Conservation (phyloP, 208 protist species). For the Porcisia hertigi region DNA sequence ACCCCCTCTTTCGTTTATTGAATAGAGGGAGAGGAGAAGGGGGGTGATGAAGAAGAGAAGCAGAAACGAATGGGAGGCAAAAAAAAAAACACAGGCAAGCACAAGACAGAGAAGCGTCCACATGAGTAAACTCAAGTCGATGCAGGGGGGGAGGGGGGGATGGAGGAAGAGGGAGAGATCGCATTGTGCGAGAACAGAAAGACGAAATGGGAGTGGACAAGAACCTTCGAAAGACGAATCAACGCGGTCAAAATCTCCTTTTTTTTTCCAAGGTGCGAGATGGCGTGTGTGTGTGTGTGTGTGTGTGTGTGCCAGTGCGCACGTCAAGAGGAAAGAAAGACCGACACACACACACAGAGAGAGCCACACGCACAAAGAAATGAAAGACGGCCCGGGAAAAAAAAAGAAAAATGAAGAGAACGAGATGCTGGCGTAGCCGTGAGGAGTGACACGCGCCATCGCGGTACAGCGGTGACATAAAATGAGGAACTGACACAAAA, state of each 20-base stretch:
- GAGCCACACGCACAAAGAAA: background rate
- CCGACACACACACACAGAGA: background rate
- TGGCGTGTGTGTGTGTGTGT: background rate
- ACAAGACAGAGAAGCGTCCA: background rate
- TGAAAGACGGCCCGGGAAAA: background rate
- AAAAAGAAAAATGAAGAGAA: background rate
- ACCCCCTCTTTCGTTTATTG: slow-evolving; percentile 1
- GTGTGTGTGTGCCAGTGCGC: background rate
- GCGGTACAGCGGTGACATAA: background rate
- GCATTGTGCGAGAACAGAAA: background rate
- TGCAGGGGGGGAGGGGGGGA: background rate
- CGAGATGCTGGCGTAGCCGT: background rate
- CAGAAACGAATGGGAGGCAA: background rate
- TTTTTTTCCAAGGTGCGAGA: no score
- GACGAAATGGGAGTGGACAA: background rate
- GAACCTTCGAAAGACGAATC: background rate
- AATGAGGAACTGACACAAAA: background rate
- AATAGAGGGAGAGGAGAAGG: background rate
- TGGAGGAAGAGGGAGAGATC: background rate
- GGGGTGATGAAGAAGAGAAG: background rate
- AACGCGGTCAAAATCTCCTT: background rate
- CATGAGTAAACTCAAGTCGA: background rate
- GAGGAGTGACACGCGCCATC: background rate
- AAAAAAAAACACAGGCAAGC: background rate
- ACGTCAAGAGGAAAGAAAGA: background rate